These are phyloP conservation scores for Lachancea quebecensis DNA, from an alignment of 805 yeast species.

Conservation along the genomic window DNA sequence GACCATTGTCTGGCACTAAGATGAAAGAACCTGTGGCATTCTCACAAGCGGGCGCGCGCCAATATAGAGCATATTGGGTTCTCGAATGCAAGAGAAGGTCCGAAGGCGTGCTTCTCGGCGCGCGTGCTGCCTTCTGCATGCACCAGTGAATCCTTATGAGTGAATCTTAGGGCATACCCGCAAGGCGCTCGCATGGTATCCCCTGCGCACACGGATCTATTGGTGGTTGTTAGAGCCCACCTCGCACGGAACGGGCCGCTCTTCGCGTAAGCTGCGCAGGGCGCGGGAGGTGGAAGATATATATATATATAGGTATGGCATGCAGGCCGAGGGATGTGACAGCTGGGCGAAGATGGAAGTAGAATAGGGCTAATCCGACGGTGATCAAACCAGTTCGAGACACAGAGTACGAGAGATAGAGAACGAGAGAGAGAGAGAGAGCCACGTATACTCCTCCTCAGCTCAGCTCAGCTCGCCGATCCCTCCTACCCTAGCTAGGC, in stretches of 20 bases:
- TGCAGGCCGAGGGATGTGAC: not conserved
- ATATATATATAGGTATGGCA: not conserved
- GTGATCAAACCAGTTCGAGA: not conserved
- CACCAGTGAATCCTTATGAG: not conserved
- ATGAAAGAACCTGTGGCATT: not conserved
- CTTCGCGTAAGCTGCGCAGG: not conserved
- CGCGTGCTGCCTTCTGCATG: not conserved
- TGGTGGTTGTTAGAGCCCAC: not conserved
- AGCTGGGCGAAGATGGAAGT: not conserved
- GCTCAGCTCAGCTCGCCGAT: too few species aligned
- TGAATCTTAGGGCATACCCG: not conserved
- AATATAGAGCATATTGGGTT: not conserved
- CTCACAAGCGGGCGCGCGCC: not conserved
- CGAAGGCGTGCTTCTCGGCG: too few species aligned
- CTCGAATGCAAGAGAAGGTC: not conserved
- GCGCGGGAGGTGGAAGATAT: not conserved
- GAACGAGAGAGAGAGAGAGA: not conserved
- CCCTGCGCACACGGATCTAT: not conserved
- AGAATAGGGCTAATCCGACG: constrained; percentile 1
- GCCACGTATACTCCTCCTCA: not conserved
- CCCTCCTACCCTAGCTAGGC: not conserved
- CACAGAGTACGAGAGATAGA: not conserved
- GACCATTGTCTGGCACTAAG: not conserved
- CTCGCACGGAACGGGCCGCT: too few species aligned
- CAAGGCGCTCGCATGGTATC: not conserved